Base-by-base conservation (phyloP, 2,329 filamentous ascomycete genomes). In the Diaporthe humulicola region DNA sequence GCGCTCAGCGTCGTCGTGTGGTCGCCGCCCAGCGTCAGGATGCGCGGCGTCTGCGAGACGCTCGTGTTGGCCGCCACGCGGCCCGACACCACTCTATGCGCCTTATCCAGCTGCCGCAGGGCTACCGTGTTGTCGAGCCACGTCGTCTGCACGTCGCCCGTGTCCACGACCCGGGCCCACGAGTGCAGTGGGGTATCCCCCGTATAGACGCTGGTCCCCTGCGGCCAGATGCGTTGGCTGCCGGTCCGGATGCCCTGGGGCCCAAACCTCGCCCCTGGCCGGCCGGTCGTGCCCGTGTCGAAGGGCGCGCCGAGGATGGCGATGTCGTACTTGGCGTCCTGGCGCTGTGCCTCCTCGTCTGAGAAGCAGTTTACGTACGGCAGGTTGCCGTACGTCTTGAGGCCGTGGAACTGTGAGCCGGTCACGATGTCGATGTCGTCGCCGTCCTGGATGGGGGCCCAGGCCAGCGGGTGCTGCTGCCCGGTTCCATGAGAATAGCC, bases 71-170 rank as follows among this genome's bases (percentile, higher is more conserved):
- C 84, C 5, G 82, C 81, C 42, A 75, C 75, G 6, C 84, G 81
- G 0, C 80, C 81, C 0, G 74, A 77, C 17, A 78, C 66, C 76
- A 87, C 87, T 81, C 84, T 84, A 78, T 92, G 90, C 0, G 93
- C 93, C 80, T 93, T 91, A 73, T 90, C 92, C 88, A 96, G 93
- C 82, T 96, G 94, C 19, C 89, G 88, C 73, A 96, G 85, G 0
- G 94, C 94, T 0, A 95, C 85, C 0, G 87, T 90, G 81, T 96
- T 96, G 83, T 96, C 94, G 77, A 96, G 92, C 15, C 93, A 93
- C 0, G 93, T 94, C 75, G 95, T 86, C 2, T 93, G 93, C 73
- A 95, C 94, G 78, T 96, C 94, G 42, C 94, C 94, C 79, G 94
- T 96, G 84, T 96, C 94, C 50, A 95, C 88, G 61, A 96, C 88